Evolutionary conservation across 2,329 filamentous ascomycete genomes (phyloP).

Genomic region (Penicillium capsulatum): DNA sequence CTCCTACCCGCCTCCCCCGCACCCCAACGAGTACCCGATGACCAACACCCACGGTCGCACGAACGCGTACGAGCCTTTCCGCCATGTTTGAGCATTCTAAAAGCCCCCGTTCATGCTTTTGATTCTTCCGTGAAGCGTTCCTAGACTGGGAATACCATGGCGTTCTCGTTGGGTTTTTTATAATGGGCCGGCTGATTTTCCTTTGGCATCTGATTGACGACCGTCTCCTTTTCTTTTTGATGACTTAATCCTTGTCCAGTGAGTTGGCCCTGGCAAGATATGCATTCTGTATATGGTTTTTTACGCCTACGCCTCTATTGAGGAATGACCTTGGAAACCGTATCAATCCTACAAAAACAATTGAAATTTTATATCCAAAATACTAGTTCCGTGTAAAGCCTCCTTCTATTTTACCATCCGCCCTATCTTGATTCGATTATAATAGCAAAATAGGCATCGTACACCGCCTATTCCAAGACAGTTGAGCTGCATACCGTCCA

Average conservation of each 20-base stretch:
- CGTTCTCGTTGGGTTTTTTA: slow-evolving; percentile 13
- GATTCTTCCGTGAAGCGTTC: slow-evolving; percentile 15
- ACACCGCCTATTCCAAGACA: no score
- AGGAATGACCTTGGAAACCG: background rate
- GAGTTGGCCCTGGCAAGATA: background rate
- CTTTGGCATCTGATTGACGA: slow-evolving; percentile 10
- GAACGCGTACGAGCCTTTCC: slow-evolving; percentile 38
- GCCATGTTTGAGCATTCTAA: slow-evolving; percentile 28
- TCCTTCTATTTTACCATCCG: no score
- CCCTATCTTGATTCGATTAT: no score
- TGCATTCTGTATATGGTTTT: slow-evolving; percentile 2
- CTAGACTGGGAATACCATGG: slow-evolving; percentile 22
- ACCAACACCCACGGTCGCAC: slow-evolving; percentile 18
- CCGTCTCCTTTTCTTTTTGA: slow-evolving; percentile 11
- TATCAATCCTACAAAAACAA: no score
- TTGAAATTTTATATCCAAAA: no score
- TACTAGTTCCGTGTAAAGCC: no score
- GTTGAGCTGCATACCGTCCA: no score
- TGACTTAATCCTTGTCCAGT: slow-evolving; percentile 6
- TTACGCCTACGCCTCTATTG: background rate
- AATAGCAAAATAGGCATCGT: no score
- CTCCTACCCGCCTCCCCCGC: slow-evolving; percentile 26
- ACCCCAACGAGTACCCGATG: slow-evolving; percentile 24
- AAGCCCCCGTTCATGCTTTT: slow-evolving; percentile 4
- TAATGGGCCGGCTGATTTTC: slow-evolving; percentile 2